Evolutionary conservation across 108 stramenopile genomes (phyloP), one percentile per base, ranked within the genome.

Genomic region (Fragilariopsis cylindrus): DNA sequence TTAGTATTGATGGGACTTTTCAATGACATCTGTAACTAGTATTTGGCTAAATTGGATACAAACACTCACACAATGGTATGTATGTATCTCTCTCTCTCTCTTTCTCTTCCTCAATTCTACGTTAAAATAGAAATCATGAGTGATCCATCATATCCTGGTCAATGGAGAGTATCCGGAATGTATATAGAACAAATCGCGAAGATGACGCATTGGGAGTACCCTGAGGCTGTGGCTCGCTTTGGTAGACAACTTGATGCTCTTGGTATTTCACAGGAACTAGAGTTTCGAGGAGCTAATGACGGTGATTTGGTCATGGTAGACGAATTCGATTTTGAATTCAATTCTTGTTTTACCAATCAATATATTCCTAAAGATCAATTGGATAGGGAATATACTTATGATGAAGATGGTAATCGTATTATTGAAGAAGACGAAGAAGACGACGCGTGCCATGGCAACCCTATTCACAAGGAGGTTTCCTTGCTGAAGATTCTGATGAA

Each of bases 141-240:
- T 48, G 95, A 96, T 78, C 92, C 90, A 48, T 87, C 93, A 9
- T 96, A 96, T 74, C 93, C 95, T 42, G 92, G 92, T 44, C 94
- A 97, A 74, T 97, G 92, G 91, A 80, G 94, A 55, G 75, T 97
- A 19, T 81, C 70, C 15, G 95, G 95, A 2, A 72, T 76, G 41
- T 92, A 92, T 74, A 94, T 97, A 71, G 96, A 97, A 73, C 88
- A 90, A 53, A 80, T 97, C 56, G 95, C 95, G 18, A 82, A 86
- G 67, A 97, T 96, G 95, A 97, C 97, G 13, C 92, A 96, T 66
- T 97, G 94, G 93, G 97, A 96, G 65, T 96, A 96, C 69, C 92
- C 92, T 8, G 95, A 96, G 80, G 94, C 92, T 39, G 92, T 95
- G 18, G 91, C 89, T 75, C 86, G 95, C 13, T 97, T 97, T 72